Conservation (phyloP, 805 yeast genomes). For the Suhomyces tanzawaensis region DNA sequence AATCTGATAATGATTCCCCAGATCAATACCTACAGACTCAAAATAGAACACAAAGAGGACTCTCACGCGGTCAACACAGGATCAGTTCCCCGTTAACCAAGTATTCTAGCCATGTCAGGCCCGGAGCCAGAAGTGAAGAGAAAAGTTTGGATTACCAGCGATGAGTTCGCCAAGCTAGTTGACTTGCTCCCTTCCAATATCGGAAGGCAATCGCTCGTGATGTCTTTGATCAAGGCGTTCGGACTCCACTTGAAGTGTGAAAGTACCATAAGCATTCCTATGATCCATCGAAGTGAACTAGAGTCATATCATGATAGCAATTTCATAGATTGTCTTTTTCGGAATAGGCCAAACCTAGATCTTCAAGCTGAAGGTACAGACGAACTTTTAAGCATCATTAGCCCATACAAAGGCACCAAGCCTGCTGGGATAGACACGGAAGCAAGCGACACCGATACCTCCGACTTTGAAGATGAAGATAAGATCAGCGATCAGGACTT, state of each 20-base stretch:
- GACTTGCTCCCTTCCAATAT: slow-evolving; percentile 54
- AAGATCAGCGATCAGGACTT: background rate
- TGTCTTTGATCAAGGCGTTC: slow-evolving; percentile 41
- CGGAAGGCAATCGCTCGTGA: slow-evolving; percentile 48
- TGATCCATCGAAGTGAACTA: slow-evolving; percentile 39
- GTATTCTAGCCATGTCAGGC: too few species aligned
- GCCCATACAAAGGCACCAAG: too few species aligned
- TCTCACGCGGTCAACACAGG: slow-evolving; percentile 2
- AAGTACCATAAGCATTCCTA: slow-evolving; percentile 19
- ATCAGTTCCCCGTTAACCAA: too few species aligned
- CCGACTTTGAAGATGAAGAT: background rate
- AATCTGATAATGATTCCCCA: slow-evolving; percentile 4
- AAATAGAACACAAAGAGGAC: slow-evolving; percentile 3
- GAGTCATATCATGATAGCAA: slow-evolving; percentile 47
- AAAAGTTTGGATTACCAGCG: slow-evolving; percentile 22
- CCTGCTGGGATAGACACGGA: too few species aligned
- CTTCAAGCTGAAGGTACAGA: too few species aligned
- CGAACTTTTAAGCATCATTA: too few species aligned
- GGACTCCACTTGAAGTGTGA: slow-evolving; percentile 27
- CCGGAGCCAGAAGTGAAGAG: too few species aligned
- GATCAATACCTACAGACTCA: too few species aligned
- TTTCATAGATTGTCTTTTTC: slow-evolving; percentile 43
- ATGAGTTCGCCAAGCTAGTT: slow-evolving; percentile 16
- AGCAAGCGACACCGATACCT: too few species aligned
- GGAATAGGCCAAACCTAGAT: slow-evolving; percentile 16